Base-by-base conservation (phyloP, 805 yeast genomes). In the Candida khao-thaluensis region DNA sequence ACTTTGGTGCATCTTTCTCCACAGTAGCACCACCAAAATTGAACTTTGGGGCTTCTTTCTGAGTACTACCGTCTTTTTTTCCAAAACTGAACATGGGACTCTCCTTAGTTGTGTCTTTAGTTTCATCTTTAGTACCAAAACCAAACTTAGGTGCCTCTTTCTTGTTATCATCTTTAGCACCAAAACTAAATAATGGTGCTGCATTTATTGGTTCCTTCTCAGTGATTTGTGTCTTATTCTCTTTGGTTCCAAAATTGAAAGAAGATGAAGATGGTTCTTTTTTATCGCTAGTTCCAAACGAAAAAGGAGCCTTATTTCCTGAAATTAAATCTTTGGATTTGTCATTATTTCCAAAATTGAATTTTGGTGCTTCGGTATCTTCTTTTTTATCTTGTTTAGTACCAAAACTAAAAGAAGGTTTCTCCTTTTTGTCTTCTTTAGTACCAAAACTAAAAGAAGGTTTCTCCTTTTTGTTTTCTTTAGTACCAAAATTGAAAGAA, bases 61-160 rank as follows among this genome's bases (percentile, higher is more conserved):
- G 33, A n/a, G n/a, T 27, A 8, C 8, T 10, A 9, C 14, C 12
- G 5, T 29, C 24, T 22, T 22, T 10, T 22, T 23, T 37, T 2
- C 49, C 47, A 40, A 48, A 44, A 15, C 31, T 41, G 37, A 37
- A 40, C 15, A 22, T 7, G 22, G 43, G 36, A 3, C 22, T 22
- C 5, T 34, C 37, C 11, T 14, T 26, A 10, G 10, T 35, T 3
- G 16, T 22, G 15, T 34, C 35, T 23, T 32, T 26, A 11, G 18
- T 17, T n/a, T 48, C 48, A 38, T 28, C 31, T 20, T 25, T 22
- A 6, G 23, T 22, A 12, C 29, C 43, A 22, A 34, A 30, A n/a
- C 27, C 29, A 18, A 33, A 32, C 4, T 29, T 27, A 23, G 38
- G 40, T 14, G 29, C 16, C 7, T 30, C 34, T 10, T 27, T 35